Conservation (phyloP, 768 basidiomycete genomes). For the Rhodotorula diobovata region DNA sequence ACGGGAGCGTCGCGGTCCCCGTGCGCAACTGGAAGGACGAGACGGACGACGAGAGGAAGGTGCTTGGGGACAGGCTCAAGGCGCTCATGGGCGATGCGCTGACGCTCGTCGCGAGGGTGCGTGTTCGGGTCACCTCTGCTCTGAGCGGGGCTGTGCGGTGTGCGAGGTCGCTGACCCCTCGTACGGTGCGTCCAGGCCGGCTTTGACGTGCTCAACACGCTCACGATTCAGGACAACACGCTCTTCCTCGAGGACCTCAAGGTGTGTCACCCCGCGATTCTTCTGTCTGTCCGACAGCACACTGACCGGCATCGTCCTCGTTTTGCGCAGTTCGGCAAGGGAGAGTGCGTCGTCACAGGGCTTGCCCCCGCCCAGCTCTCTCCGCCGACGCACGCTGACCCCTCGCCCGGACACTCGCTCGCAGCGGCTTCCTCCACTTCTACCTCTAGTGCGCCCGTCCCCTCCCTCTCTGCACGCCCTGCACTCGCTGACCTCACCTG, state of each 20-base stretch:
- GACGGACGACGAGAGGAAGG: conserved; percentile 59
- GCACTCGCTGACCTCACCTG: too few species aligned
- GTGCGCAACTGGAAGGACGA: conserved; percentile 47
- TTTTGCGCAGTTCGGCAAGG: conserved; percentile 23
- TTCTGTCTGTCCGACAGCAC: neutral
- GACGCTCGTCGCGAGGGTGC: neutral
- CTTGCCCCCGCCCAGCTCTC: neutral
- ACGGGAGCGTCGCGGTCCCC: conserved; percentile 17
- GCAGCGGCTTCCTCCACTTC: conserved; percentile 72
- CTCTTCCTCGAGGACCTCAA: conserved; percentile 68
- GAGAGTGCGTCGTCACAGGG: conserved; percentile 7
- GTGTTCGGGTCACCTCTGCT: conserved; percentile 59
- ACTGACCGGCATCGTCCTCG: neutral
- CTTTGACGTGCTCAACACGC: conserved; percentile 94
- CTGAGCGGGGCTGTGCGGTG: conserved; percentile 46
- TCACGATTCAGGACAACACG: conserved; percentile 92
- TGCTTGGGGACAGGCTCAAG: conserved; percentile 64
- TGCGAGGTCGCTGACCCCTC: neutral
- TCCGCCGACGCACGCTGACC: neutral
- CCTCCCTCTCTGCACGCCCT: too few species aligned
- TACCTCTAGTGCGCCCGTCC: conserved; percentile 26
- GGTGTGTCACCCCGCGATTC: conserved; percentile 9
- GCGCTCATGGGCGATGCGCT: conserved; percentile 74
- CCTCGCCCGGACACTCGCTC: too few species aligned
- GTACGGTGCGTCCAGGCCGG: conserved; percentile 54